These are phyloP conservation scores for Psilocybe cubensis DNA, from an alignment of 768 basidiomycete species.

Conservation along the genomic window DNA sequence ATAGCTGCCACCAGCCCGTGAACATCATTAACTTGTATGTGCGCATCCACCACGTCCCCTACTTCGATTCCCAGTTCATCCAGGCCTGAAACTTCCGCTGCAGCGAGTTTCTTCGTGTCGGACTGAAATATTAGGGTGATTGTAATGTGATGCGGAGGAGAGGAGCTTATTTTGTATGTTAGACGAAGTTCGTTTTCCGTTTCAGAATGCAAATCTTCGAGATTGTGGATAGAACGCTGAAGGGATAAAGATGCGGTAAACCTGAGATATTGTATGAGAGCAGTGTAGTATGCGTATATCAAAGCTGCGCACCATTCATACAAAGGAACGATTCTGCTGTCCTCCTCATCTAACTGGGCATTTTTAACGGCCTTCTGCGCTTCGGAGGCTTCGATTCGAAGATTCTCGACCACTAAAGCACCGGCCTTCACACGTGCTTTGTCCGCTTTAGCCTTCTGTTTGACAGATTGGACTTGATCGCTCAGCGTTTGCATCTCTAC, in stretches of 20 bases:
- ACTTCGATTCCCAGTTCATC: constrained; percentile 56
- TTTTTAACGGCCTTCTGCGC: constrained; percentile 70
- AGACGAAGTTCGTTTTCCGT: constrained; percentile 82
- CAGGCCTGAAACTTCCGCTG: constrained; percentile 57
- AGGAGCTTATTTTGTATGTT: constrained; percentile 56
- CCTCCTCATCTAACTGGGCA: constrained; percentile 62
- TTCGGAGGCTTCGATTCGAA: constrained; percentile 66
- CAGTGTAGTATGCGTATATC: background rate
- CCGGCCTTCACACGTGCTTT: constrained; percentile 66
- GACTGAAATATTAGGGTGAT: constrained; percentile 71
- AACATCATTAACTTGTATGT: constrained; percentile 67
- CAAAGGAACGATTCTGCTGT: constrained; percentile 62
- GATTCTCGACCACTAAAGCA: constrained; percentile 56
- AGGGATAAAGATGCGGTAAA: constrained; percentile 68
- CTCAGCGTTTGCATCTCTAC: constrained; percentile 77
- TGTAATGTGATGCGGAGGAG: constrained; percentile 39
- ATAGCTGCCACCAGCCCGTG: constrained; percentile 66
- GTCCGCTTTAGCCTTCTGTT: constrained; percentile 51
- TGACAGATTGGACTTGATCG: constrained; percentile 61
- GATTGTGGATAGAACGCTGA: constrained; percentile 63
- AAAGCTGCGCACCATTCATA: constrained; percentile 64
- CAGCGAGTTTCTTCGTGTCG: constrained; percentile 66
- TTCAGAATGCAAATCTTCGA: constrained; percentile 59
- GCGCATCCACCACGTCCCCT: constrained; percentile 61
- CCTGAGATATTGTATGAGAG: constrained; percentile 42